Percentiles rank a stretch among this genome's conserved stretches.
phyloP scores from a whole-genome alignment of 129 eudicot genomes.

The Flaveria ramosissima region DNA sequence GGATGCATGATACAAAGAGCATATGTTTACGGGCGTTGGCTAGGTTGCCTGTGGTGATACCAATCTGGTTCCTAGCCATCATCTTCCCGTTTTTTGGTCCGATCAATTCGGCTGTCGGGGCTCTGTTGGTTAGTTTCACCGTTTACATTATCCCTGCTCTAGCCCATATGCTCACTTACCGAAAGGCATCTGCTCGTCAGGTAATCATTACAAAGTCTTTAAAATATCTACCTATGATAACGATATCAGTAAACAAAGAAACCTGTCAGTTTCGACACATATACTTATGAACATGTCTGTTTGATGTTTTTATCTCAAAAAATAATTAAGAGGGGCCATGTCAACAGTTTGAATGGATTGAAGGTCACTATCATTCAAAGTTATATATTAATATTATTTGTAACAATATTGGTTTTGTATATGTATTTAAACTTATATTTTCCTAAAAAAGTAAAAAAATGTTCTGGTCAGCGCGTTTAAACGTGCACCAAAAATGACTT shows the following conservation, averaged over 20 bases:
- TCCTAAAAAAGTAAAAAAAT: background rate
- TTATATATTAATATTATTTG: background rate
- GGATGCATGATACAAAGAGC: conserved; percentile 81
- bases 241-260: background rate
- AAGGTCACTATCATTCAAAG: background rate
- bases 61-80: conserved; percentile 76
- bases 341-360: background rate
- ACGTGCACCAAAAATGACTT: background rate
- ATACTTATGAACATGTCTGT: background rate
- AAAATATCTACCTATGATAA: background rate
- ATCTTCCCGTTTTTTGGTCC: conserved; percentile 89
- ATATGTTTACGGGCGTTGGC: conserved; percentile 74
- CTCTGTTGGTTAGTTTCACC: conserved; percentile 80
- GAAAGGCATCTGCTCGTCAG: conserved; percentile 73
- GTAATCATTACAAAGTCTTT: conserved; percentile 35
- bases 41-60: conserved; percentile 74
- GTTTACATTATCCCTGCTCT: conserved; percentile 84
- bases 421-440: background rate
- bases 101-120: conserved; percentile 80
- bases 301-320: background rate
- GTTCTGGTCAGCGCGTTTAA: background rate
- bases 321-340: background rate
- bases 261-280: background rate
- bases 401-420: background rate
- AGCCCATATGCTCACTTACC: conserved; percentile 78